Conservation (phyloP, 352 stramenopile genomes). For the Globisporangium middletonii region DNA sequence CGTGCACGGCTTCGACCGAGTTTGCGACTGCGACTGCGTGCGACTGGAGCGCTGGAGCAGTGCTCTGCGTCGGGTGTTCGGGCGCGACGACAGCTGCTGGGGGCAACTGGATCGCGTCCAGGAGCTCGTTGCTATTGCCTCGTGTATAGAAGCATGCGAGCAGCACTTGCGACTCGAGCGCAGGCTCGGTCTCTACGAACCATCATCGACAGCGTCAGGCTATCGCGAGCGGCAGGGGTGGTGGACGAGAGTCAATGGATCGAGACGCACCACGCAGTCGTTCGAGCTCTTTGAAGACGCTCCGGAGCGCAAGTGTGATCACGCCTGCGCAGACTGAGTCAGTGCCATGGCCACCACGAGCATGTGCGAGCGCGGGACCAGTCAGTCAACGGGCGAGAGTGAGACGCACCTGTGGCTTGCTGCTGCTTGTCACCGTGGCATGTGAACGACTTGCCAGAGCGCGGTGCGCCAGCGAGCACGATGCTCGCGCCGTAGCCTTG, state of each 20-base stretch:
- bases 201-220: not conserved
- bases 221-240: not conserved
- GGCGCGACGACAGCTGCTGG: not conserved
- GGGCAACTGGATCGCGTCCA: slow-evolving; percentile 4
- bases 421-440: slow-evolving; percentile 41
- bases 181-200: not conserved
- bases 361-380: not conserved
- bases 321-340: slow-evolving; percentile 11
- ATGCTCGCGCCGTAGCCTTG: slow-evolving; percentile 33
- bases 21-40: slow-evolving; percentile 22
- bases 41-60: slow-evolving; percentile 20
- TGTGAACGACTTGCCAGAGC: slow-evolving; percentile 51
- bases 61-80: not conserved
- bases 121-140: slow-evolving; percentile 2
- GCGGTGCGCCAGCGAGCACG: slow-evolving; percentile 34
- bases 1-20: slow-evolving; percentile 23
- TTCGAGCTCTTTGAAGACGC: slow-evolving; percentile 20
- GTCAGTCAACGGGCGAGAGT: not conserved
- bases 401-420: slow-evolving; percentile 11
- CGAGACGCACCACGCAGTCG: slow-evolving; percentile 14
- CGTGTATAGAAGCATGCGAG: slow-evolving; percentile 10
- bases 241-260: not conserved
- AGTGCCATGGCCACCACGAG: too few relatives aligned
- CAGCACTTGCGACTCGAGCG: slow-evolving; percentile 9
- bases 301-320: slow-evolving; percentile 31